Evolutionary conservation across 2,329 filamentous ascomycete genomes (phyloP).

Genomic region (Albophoma yamanashiensis): DNA sequence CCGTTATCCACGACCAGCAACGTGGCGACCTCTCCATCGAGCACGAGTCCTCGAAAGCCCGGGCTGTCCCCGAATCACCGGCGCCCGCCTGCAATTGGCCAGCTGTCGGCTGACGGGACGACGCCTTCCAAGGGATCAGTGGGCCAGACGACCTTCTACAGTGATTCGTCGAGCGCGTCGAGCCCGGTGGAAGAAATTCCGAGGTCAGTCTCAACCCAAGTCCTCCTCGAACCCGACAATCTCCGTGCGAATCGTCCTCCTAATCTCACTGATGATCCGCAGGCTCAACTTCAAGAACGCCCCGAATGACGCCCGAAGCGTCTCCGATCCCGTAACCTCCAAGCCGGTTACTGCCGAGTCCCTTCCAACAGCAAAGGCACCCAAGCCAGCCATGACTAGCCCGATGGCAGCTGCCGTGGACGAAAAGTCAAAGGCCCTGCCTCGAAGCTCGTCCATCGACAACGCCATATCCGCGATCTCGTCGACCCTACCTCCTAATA

Average conservation of each 20-base stretch:
- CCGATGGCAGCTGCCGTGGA: slow-evolving; percentile 28
- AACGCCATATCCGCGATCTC: slow-evolving; percentile 79
- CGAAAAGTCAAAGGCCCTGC: slow-evolving; percentile 29
- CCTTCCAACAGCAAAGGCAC: slow-evolving; percentile 12
- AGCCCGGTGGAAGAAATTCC: slow-evolving; percentile 19
- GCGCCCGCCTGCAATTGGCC: slow-evolving; percentile 13
- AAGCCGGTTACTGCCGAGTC: slow-evolving; percentile 23
- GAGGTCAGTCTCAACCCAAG: slow-evolving; percentile 17
- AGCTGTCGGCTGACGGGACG: slow-evolving; percentile 2
- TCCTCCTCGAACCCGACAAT: not conserved
- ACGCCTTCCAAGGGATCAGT: slow-evolving; percentile 2
- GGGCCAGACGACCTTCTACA: slow-evolving; percentile 22
- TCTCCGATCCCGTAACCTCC: slow-evolving; percentile 30
- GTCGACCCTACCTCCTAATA: slow-evolving; percentile 35
- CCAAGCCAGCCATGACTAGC: slow-evolving; percentile 36
- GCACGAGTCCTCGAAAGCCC: slow-evolving; percentile 23
- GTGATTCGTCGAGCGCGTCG: slow-evolving; percentile 24
- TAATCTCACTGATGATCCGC: not conserved
- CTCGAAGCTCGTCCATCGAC: slow-evolving; percentile 82
- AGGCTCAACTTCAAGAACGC: slow-evolving; percentile 15
- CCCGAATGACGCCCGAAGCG: slow-evolving; percentile 40
- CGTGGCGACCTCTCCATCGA: slow-evolving; percentile 30
- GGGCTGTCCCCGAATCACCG: slow-evolving; percentile 9
- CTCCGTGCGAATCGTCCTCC: not conserved
- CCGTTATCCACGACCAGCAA: slow-evolving; percentile 35